A percentile compares a stretch with the other conserved stretches of the same genome.
These are phyloP conservation scores for Solanum bulbocastanum DNA, from an alignment of 257 asterid species.

Conservation along the genomic window DNA sequence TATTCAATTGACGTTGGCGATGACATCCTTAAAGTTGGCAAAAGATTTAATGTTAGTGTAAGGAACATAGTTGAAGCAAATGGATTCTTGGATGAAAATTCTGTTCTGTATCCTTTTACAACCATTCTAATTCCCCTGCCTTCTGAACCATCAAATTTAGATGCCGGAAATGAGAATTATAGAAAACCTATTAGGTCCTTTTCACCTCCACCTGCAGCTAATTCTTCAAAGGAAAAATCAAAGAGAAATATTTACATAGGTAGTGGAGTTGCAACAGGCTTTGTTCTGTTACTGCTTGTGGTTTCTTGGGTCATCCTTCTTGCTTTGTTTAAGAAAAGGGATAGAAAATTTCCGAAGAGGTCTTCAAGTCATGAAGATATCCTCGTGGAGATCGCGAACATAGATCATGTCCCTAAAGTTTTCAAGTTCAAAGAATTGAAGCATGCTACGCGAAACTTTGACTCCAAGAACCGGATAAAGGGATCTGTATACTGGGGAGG, in stretches of 20 bases:
- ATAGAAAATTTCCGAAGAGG: not conserved
- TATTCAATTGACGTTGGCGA: conserved; percentile 28
- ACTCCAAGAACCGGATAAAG: conserved; percentile 23
- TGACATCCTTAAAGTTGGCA: conserved; percentile 14
- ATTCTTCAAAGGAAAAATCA: not conserved
- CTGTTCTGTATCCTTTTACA: conserved; percentile 26
- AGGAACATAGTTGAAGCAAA: conserved; percentile 26
- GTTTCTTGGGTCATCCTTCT: conserved; percentile 5
- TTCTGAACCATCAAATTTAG: conserved; percentile 17
- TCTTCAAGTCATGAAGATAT: conserved; percentile 18
- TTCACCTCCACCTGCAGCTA: not conserved
- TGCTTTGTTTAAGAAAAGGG: conserved; percentile 8
- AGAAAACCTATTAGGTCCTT: not conserved
- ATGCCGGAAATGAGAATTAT: not conserved
- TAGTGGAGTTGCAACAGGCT: conserved; percentile 16
- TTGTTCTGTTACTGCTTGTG: conserved; percentile 7
- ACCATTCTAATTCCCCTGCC: conserved; percentile 34
- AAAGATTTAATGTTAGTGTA: conserved; percentile 24
- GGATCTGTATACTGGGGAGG: conserved; percentile 32
- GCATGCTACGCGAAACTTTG: conserved; percentile 28
- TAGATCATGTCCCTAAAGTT: conserved; percentile 23
- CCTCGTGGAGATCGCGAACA: conserved; percentile 28
- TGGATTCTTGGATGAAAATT: conserved; percentile 12
- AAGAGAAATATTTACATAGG: conserved; percentile 7
- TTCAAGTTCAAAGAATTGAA: conserved; percentile 26